Percentiles rank a stretch among this genome's conserved stretches.
Evolutionary conservation across 768 basidiomycete species (phyloP).

Genomic region (Tylopilus vinaceipallidus): DNA sequence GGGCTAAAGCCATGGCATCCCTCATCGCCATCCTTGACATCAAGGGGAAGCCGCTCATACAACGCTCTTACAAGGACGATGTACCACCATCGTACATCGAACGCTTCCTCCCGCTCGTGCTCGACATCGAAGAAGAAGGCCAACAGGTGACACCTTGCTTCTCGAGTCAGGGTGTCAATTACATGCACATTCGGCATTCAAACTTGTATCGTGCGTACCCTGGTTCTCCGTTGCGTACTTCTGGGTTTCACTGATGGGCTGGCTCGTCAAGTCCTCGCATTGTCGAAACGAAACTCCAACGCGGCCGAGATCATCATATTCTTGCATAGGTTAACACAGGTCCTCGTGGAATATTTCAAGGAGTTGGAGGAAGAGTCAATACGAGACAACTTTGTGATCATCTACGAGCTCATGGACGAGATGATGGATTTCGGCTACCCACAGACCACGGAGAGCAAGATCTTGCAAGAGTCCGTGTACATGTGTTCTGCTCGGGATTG

Average conservation of each 20-base stretch:
- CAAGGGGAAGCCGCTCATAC: slow-evolving; percentile 97
- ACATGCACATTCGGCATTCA: slow-evolving; percentile 97
- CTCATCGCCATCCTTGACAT: slow-evolving; percentile 95
- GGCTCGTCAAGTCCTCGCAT: slow-evolving; percentile 70
- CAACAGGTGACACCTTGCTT: slow-evolving; percentile 96
- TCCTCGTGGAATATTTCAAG: slow-evolving; percentile 98
- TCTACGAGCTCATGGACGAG: slow-evolving; percentile 98
- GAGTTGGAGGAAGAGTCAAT: slow-evolving; percentile 99
- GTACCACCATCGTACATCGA: slow-evolving; percentile 88
- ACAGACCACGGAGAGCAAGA: slow-evolving; percentile 99
- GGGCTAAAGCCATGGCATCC: slow-evolving; percentile 58
- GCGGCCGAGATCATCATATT: slow-evolving; percentile 96
- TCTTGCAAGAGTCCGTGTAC: slow-evolving; percentile 81
- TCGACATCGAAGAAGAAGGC: slow-evolving; percentile 97
- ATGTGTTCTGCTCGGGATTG: not conserved
- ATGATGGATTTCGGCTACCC: slow-evolving; percentile 99
- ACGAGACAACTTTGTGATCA: slow-evolving; percentile 98
- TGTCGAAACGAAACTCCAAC: slow-evolving; percentile 95
- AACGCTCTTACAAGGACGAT: slow-evolving; percentile 95
- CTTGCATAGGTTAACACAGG: slow-evolving; percentile 89
- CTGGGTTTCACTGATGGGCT: not conserved
- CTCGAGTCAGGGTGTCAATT: slow-evolving; percentile 92
- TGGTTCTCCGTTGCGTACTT: not conserved
- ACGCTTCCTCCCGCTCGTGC: slow-evolving; percentile 86
- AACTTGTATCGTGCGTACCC: slow-evolving; percentile 85